These are phyloP conservation scores for Amaranthus cruentus DNA, from an alignment of 148 eudicot genomes.

Conservation along the genomic window DNA sequence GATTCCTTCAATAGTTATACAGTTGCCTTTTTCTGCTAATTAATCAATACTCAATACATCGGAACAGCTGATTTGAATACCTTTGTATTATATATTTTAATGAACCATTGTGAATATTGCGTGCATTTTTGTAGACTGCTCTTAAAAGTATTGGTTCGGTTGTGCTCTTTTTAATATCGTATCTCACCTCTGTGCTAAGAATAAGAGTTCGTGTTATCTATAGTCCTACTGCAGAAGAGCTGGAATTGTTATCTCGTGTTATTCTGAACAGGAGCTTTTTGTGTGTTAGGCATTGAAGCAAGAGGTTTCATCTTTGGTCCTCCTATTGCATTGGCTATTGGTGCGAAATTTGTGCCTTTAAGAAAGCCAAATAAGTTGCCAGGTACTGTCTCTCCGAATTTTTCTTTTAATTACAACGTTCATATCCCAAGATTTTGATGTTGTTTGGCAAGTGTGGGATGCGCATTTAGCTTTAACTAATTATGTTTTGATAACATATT, in stretches of 20 bases:
- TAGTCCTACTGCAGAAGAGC: not conserved
- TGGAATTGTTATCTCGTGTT: not conserved
- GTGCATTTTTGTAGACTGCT: not conserved
- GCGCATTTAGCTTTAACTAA: too few species aligned
- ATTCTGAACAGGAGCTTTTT: slow-evolving; percentile 5
- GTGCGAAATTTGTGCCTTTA: slow-evolving; percentile 91
- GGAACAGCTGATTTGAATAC: not conserved
- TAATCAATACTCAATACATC: not conserved
- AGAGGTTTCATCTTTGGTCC: slow-evolving; percentile 95
- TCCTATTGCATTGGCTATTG: slow-evolving; percentile 89
- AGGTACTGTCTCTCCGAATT: slow-evolving; percentile 35
- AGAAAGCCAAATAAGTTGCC: slow-evolving; percentile 90
- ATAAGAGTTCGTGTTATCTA: not conserved
- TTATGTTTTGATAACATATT: too few species aligned
- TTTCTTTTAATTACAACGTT: slow-evolving; percentile 1
- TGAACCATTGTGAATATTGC: not conserved
- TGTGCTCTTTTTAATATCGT: not conserved
- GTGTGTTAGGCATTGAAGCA: slow-evolving; percentile 73
- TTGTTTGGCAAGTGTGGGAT: not conserved
- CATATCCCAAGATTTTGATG: not conserved
- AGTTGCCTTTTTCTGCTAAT: not conserved
- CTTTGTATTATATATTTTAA: not conserved
- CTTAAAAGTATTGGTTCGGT: not conserved
- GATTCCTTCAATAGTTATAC: not conserved
- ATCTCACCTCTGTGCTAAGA: not conserved